These are phyloP conservation scores for Phoma sp. DNA, from an alignment of 2,329 filamentous ascomycete genomes.

Conservation along the genomic window DNA sequence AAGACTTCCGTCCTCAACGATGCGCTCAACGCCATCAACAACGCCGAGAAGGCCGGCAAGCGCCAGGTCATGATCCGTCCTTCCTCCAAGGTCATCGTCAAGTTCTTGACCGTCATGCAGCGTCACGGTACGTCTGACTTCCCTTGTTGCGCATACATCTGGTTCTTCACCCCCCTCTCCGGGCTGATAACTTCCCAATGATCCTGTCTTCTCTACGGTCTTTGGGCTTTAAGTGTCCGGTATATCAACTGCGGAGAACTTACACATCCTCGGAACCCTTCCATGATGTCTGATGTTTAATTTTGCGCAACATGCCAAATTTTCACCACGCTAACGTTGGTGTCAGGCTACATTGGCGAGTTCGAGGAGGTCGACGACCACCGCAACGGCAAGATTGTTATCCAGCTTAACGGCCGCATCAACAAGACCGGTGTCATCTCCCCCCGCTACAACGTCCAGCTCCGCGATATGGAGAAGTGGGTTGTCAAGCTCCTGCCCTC, in stretches of 20 bases:
- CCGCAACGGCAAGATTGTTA: constrained; percentile 99
- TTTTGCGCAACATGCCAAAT: constrained; percentile 85
- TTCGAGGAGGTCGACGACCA: constrained; percentile 99
- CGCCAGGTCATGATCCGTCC: constrained; percentile 98
- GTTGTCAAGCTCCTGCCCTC: constrained; percentile 98
- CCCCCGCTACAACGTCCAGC: constrained; percentile 98
- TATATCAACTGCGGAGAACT: constrained; percentile 90
- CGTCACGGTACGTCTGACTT: constrained; percentile 83
- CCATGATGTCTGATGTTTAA: constrained; percentile 91
- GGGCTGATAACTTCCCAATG: constrained; percentile 99
- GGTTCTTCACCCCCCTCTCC: constrained; percentile 60
- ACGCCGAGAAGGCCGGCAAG: constrained; percentile 99
- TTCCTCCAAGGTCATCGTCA: constrained; percentile 99
- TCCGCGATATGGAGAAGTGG: constrained; percentile 99
- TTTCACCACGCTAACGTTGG: constrained; percentile 20
- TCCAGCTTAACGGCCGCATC: constrained; percentile 98
- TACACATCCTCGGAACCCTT: constrained; percentile 87
- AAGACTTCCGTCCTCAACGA: constrained; percentile 99
- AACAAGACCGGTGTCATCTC: constrained; percentile 99
- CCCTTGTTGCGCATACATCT: constrained; percentile 19
- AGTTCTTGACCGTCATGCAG: constrained; percentile 99
- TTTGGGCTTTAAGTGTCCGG: constrained; percentile 99
- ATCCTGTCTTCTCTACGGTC: constrained; percentile 82
- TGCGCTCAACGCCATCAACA: constrained; percentile 99
- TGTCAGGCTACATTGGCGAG: constrained; percentile 94